Evolutionary conservation across 2,329 filamentous ascomycete species (phyloP).

Genomic region (Ophiostoma angusticollis): DNA sequence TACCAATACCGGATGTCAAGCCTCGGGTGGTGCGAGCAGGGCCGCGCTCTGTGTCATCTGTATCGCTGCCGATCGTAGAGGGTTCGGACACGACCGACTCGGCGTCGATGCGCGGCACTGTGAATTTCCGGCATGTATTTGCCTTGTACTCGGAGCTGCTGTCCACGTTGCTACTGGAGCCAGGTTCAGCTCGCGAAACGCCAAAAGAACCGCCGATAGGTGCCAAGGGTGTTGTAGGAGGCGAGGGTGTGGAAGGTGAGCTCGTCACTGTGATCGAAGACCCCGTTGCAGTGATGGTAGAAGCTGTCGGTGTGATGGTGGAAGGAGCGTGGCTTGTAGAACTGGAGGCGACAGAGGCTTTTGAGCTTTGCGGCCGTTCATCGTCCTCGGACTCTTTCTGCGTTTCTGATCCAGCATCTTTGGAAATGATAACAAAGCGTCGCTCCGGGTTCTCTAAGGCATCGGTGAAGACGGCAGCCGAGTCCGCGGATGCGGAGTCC

Average conservation of each 20-base stretch:
- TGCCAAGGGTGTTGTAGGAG: no score
- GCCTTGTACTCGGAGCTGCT: slow-evolving; percentile 23
- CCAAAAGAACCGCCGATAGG: neutral
- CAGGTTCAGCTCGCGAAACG: neutral
- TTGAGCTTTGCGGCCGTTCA: no score
- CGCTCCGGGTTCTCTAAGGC: slow-evolving; percentile 48
- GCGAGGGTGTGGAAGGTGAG: slow-evolving; percentile 3
- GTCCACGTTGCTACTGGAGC: neutral
- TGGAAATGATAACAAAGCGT: slow-evolving; percentile 48
- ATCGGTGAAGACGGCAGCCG: slow-evolving; percentile 53
- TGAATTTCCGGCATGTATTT: slow-evolving; percentile 30
- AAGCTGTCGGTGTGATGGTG: neutral
- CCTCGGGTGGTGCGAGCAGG: neutral
- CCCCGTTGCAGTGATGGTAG: neutral
- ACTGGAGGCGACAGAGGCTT: neutral
- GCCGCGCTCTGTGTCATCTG: neutral
- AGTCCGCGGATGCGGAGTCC: no score
- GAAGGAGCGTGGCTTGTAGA: neutral
- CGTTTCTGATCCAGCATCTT: slow-evolving; percentile 12
- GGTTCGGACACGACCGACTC: slow-evolving; percentile 11
- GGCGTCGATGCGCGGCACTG: slow-evolving; percentile 14
- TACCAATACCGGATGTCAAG: neutral
- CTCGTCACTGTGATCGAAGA: neutral
- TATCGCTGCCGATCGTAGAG: neutral
- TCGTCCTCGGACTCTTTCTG: no score